These are phyloP conservation scores for Umbelopsis vinacea DNA, from an alignment of 192 early-diverging fungal genomes.

Conservation along the genomic window DNA sequence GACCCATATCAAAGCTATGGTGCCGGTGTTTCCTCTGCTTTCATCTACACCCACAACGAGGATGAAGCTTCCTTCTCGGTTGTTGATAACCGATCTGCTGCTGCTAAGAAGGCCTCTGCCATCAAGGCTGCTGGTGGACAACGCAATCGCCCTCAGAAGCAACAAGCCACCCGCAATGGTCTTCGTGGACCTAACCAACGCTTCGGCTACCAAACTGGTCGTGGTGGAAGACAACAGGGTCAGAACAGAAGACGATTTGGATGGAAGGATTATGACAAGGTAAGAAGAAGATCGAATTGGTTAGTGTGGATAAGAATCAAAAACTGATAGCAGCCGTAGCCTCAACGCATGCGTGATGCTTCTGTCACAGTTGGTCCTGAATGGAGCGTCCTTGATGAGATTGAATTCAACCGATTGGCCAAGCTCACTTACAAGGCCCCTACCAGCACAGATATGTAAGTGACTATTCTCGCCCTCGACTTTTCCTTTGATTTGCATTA, in stretches of 20 bases:
- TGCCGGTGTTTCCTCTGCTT: slow-evolving; percentile 78
- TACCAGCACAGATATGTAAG: slow-evolving; percentile 81
- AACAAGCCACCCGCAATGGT: slow-evolving; percentile 43
- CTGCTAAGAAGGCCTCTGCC: slow-evolving; percentile 65
- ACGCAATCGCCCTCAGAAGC: slow-evolving; percentile 48
- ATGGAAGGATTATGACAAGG: slow-evolving; percentile 50
- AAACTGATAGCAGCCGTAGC: slow-evolving; percentile 33
- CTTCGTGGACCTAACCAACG: slow-evolving; percentile 48
- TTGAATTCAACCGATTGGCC: slow-evolving; percentile 87
- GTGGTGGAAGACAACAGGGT: slow-evolving; percentile 27
- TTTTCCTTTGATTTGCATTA: neutral
- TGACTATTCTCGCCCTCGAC: slow-evolving; percentile 33
- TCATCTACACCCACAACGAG: slow-evolving; percentile 86
- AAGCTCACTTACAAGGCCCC: slow-evolving; percentile 82
- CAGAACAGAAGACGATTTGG: slow-evolving; percentile 46
- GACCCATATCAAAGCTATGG: slow-evolving; percentile 84
- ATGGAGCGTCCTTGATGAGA: slow-evolving; percentile 94
- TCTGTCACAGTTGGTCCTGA: slow-evolving; percentile 85
- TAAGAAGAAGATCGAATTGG: neutral
- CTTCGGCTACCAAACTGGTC: slow-evolving; percentile 24
- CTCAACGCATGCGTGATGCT: slow-evolving; percentile 82
- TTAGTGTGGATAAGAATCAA: too few relatives aligned
- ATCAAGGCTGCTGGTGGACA: slow-evolving; percentile 51
- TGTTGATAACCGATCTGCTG: slow-evolving; percentile 76
- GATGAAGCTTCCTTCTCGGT: slow-evolving; percentile 97